These are phyloP conservation scores for Cryptomeria japonica DNA, from an alignment of 75 land plant species.

Conservation along the genomic window DNA sequence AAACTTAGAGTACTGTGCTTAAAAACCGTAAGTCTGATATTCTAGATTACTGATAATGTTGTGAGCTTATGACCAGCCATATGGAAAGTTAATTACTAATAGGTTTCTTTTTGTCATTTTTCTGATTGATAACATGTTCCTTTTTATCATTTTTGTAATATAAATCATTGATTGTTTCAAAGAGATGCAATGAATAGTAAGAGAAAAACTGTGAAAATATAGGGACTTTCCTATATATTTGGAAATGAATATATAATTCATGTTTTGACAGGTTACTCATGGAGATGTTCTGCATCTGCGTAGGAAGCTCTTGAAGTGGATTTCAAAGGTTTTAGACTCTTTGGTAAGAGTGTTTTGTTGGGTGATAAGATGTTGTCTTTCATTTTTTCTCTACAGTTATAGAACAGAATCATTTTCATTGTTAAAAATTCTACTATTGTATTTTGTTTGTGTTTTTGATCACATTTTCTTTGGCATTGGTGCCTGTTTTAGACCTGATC, in stretches of 20 bases:
- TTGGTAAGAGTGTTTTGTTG: slow-evolving; percentile 38
- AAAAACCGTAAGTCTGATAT: neutral
- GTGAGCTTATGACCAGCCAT: neutral
- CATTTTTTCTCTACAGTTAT: neutral
- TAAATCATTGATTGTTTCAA: neutral
- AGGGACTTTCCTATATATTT: neutral
- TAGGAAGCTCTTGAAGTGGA: slow-evolving; percentile 42
- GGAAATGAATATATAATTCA: neutral
- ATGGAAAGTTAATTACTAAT: neutral
- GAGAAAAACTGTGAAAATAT: neutral
- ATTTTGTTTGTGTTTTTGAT: neutral
- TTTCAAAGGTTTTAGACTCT: slow-evolving; percentile 28
- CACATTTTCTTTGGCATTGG: neutral
- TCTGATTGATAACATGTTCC: neutral
- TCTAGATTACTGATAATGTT: neutral
- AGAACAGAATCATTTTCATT: neutral
- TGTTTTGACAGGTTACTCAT: slow-evolving; percentile 50
- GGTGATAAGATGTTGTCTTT: neutral
- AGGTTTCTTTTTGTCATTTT: neutral
- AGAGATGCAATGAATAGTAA: neutral
- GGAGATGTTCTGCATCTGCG: slow-evolving; percentile 47
- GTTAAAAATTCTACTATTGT: neutral
- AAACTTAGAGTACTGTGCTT: neutral
- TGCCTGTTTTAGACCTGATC: neutral
- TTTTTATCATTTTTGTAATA: neutral